Evolutionary conservation across 129 eudicot species (phyloP).

Genomic region (Saussurea involucrata): DNA sequence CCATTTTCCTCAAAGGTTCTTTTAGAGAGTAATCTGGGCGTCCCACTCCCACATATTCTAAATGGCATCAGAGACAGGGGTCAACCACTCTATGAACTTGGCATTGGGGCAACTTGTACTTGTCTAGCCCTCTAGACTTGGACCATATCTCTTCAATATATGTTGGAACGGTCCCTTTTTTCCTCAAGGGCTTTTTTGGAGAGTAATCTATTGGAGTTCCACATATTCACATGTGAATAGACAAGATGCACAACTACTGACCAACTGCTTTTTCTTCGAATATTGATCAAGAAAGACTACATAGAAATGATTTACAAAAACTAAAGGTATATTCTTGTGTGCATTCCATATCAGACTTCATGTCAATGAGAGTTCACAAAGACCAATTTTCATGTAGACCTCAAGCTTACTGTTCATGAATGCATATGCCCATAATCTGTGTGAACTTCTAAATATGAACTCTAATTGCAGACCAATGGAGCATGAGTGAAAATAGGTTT

Average conservation of each 20-base stretch:
- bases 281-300: not conserved
- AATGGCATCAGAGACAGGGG: not conserved
- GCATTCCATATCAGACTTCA: not conserved
- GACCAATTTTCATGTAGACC: not conserved
- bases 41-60: not conserved
- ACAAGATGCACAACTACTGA: not conserved
- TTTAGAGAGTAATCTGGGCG: not conserved
- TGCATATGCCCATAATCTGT: not conserved
- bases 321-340: not conserved
- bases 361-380: not conserved
- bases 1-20: not conserved
- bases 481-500: not conserved
- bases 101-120: too few species aligned
- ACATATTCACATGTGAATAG: not conserved
- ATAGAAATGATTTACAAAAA: not conserved
- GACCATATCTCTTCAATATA: not conserved
- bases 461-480: not conserved
- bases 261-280: not conserved
- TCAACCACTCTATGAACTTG: not conserved
- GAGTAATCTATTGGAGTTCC: not conserved
- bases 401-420: not conserved
- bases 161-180: not conserved
- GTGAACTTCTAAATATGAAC: not conserved
- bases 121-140: not conserved
- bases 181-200: not conserved